These are phyloP conservation scores for Leptoxyphium fumago DNA, from an alignment of 2,329 filamentous ascomycete genomes.

Conservation along the genomic window DNA sequence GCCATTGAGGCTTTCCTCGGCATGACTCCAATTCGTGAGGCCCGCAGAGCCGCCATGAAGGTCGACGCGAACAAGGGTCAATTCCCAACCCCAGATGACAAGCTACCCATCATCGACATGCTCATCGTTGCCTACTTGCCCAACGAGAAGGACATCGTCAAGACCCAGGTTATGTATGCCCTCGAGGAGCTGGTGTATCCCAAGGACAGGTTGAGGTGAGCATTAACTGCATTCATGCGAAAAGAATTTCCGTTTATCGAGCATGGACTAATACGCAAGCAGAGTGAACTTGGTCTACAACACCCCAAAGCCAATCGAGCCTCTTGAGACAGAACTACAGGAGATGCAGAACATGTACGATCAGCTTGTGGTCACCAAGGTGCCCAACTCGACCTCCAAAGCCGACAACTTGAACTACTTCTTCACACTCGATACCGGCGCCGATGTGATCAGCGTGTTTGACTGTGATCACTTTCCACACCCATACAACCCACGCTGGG, in stretches of 20 bases:
- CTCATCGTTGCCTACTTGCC: slow-evolving; percentile 37
- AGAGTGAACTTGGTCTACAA: slow-evolving; percentile 36
- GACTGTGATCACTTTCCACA: slow-evolving; percentile 38
- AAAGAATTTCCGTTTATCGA: too few species aligned
- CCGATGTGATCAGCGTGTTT: slow-evolving; percentile 34
- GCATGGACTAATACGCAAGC: neutral
- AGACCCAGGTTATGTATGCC: slow-evolving; percentile 32
- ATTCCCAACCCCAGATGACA: slow-evolving; percentile 13
- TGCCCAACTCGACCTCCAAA: slow-evolving; percentile 34
- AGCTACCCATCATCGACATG: slow-evolving; percentile 30
- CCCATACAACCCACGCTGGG: slow-evolving; percentile 34
- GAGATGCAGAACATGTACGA: slow-evolving; percentile 24
- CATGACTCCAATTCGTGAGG: slow-evolving; percentile 16
- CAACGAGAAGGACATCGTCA: slow-evolving; percentile 36
- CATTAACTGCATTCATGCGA: neutral
- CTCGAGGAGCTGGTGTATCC: slow-evolving; percentile 34
- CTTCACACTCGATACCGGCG: slow-evolving; percentile 28
- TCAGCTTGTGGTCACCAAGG: slow-evolving; percentile 32
- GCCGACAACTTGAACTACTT: slow-evolving; percentile 38
- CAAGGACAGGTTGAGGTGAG: slow-evolving; percentile 23
- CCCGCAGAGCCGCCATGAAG: slow-evolving; percentile 13
- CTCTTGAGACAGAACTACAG: slow-evolving; percentile 29
- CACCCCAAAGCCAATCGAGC: slow-evolving; percentile 32
- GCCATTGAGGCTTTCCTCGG: slow-evolving; percentile 19
- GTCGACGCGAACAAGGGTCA: slow-evolving; percentile 11